These are phyloP conservation scores for Drechslerella dactyloides DNA, from an alignment of 2,329 filamentous ascomycete genomes.

Conservation along the genomic window DNA sequence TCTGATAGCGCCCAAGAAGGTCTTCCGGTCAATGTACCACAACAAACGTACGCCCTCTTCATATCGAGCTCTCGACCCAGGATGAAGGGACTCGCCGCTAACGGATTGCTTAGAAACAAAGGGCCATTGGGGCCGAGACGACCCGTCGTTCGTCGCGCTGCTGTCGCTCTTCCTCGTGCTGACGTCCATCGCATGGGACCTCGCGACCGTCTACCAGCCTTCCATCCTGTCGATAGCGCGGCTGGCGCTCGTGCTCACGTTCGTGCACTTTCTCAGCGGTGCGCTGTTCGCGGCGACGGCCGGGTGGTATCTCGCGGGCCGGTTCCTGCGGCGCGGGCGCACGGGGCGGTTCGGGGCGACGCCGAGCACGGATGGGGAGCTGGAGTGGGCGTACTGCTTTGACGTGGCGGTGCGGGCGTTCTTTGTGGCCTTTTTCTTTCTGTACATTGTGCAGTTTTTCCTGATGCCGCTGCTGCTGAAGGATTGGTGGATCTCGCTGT, in stretches of 20 bases:
- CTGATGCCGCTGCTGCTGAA: constrained; percentile 68
- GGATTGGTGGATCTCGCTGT: constrained; percentile 65
- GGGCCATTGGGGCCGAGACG: constrained; percentile 73
- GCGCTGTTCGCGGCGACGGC: constrained; percentile 67
- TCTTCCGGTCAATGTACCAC: constrained; percentile 74
- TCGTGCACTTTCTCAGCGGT: constrained; percentile 68
- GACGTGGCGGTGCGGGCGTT: constrained; percentile 71
- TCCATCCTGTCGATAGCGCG: constrained; percentile 61
- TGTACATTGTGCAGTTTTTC: constrained; percentile 69
- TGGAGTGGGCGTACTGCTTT: constrained; percentile 75
- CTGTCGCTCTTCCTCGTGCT: constrained; percentile 70
- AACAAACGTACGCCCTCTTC: constrained; percentile 62
- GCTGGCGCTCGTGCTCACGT: constrained; percentile 62
- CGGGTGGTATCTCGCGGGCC: constrained; percentile 70
- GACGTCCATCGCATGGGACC: constrained; percentile 66
- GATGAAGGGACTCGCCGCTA: constrained; percentile 4
- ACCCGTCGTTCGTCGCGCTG: constrained; percentile 73
- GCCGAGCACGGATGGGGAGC: constrained; percentile 64
- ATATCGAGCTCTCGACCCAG: neutral
- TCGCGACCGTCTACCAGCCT: constrained; percentile 61
- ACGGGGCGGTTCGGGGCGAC: constrained; percentile 67
- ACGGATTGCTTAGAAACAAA: constrained; percentile 65
- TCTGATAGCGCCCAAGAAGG: constrained; percentile 72
- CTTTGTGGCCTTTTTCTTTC: constrained; percentile 71
- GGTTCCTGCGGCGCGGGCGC: constrained; percentile 65